Base-by-base conservation (phyloP, 306 rosid species). In the Medicago arabica region DNA sequence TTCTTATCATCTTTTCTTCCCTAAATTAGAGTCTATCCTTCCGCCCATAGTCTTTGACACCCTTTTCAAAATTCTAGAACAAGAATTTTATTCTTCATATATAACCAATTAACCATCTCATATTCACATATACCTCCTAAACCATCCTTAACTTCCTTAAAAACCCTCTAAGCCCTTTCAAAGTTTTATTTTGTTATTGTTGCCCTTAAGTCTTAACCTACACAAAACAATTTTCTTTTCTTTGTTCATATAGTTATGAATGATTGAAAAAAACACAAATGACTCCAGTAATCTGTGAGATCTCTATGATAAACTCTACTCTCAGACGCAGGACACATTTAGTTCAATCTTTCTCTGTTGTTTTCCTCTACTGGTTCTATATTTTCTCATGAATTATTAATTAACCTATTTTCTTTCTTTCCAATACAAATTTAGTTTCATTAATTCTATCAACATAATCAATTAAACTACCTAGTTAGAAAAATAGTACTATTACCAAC, bases 321-420 rank as follows among this genome's bases (percentile, higher is more conserved):
- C 94, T 89, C 7, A 82, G 88, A 63, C 88, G 97, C 81, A 81
- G 94, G 57, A 87, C 90, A 71, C 98, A 87, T 80, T 67, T 94
- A 57, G 95, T 92, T 46, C 97, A 90, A 84, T 92, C 96, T 14
- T 92, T 94, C 95, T 94, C 97, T 5, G 95, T 90, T 76, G 96
- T 86, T 73, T 94, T 94, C 88, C 97, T 94, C 72, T 89, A 94
- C 84, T 94, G 98, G 98, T 94, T 94, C 78, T 94, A 90, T 66
- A 88, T 79, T 69, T 87, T 87, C 77, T 91, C 91, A 80, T 85
- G 79, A 90, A 80, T 86, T 81, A 80, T 83, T 78, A 39, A 1
- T 12, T 21, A 23, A 23, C 19, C 80, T 1, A 7, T 43, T 2
- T 19, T 28, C 4, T 59, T 14, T 5, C 18, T 17, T 40, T 58